These are phyloP conservation scores for Microstroma glucosiphilum DNA, from an alignment of 1,284 basidiomycete species.

Conservation along the genomic window DNA sequence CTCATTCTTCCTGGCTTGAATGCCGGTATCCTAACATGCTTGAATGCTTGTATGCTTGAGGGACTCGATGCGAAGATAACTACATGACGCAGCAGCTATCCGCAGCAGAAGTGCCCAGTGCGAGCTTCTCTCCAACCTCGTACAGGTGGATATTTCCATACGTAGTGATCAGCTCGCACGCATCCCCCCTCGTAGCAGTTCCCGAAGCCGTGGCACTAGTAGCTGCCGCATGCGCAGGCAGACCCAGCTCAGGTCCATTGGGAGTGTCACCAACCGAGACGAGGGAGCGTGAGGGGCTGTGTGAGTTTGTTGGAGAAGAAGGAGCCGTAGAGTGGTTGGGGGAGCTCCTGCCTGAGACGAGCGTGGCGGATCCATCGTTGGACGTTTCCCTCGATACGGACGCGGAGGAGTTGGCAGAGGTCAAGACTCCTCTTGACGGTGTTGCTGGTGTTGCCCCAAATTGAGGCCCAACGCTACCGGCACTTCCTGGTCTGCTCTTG, in stretches of 20 bases:
- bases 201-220: neutral
- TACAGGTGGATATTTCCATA: constrained; percentile 4
- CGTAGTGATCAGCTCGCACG: constrained; percentile 5
- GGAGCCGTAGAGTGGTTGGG: neutral
- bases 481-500: neutral
- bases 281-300: neutral
- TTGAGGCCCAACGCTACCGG: neutral
- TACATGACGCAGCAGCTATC: neutral
- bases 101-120: neutral
- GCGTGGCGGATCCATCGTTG: neutral
- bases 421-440: too few species aligned
- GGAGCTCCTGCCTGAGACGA: neutral
- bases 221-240: neutral
- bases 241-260: neutral
- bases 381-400: neutral
- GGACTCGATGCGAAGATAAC: too few species aligned
- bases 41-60: too few species aligned
- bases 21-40: too few species aligned
- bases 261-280: neutral
- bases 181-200: neutral
- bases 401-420: neutral
- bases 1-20: too few species aligned
- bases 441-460: too few species aligned
- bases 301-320: neutral
- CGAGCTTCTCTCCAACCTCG: constrained; percentile 1